These are phyloP conservation scores for Arachis monticola DNA, from an alignment of 331 rosid species.

Conservation along the genomic window DNA sequence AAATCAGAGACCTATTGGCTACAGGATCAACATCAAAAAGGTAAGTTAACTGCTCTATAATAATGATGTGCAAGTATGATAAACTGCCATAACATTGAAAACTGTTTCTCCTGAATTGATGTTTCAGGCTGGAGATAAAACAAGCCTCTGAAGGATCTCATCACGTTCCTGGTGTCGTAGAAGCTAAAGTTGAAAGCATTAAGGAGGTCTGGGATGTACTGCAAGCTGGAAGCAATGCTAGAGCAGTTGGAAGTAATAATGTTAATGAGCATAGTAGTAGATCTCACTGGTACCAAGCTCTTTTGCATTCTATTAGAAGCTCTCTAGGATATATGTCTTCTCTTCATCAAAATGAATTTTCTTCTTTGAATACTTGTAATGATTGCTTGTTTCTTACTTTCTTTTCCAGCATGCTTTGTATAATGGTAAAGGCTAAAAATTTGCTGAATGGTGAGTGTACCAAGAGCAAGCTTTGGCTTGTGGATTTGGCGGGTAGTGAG, in stretches of 20 bases:
- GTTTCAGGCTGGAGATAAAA: constrained; percentile 81
- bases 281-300: constrained; percentile 73
- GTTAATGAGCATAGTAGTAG: constrained; percentile 94
- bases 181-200: constrained; percentile 70
- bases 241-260: constrained; percentile 85
- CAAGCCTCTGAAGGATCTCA: constrained; percentile 77
- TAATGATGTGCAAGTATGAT: constrained; percentile 34
- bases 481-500: constrained; percentile 95
- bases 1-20: constrained; percentile 83
- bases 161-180: constrained; percentile 83
- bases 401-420: constrained; percentile 74
- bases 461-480: constrained; percentile 94
- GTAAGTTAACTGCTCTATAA: constrained; percentile 47
- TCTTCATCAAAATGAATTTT: constrained; percentile 9
- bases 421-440: constrained; percentile 78
- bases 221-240: constrained; percentile 84
- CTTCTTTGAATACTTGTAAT: constrained; percentile 21
- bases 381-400: constrained; percentile 19
- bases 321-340: neutral
- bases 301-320: neutral
- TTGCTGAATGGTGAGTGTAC: constrained; percentile 77
- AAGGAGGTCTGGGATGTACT: constrained; percentile 74
- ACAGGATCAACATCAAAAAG: constrained; percentile 65
- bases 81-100: constrained; percentile 14
- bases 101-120: constrained; percentile 32